These are phyloP conservation scores for Nakazawaea ishiwadae DNA, from an alignment of 805 yeast species.

Conservation along the genomic window DNA sequence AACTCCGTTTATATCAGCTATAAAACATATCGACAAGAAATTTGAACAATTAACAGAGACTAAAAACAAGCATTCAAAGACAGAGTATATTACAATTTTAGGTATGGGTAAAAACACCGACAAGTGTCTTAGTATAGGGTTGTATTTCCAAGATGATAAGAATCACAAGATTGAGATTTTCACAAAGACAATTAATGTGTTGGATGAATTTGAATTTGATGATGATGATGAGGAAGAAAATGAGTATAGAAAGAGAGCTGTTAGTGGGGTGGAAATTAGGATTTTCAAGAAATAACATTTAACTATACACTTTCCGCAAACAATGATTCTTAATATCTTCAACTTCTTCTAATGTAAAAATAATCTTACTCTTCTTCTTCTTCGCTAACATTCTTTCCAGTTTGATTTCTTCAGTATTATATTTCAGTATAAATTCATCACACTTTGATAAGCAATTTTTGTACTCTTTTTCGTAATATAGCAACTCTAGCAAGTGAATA, in stretches of 20 bases:
- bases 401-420: conserved; percentile 20
- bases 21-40: conserved; percentile 57
- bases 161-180: conserved; percentile 50
- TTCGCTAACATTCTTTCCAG: conserved; percentile 21
- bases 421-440: conserved; percentile 29
- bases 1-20: conserved; percentile 71
- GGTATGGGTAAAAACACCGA: conserved; percentile 79
- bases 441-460: conserved; percentile 43
- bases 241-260: conserved; percentile 36
- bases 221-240: conserved; percentile 27
- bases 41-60: conserved; percentile 39
- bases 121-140: conserved; percentile 57
- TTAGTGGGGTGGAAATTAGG: conserved; percentile 41
- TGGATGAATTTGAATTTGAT: conserved; percentile 54
- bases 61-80: conserved; percentile 20
- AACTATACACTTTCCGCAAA: conserved; percentile 19
- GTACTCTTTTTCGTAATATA: conserved; percentile 54
- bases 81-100: conserved; percentile 45
- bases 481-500: conserved; percentile 57
- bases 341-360: conserved; percentile 48
- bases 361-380: conserved; percentile 36
- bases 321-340: conserved; percentile 39
- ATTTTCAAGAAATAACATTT: conserved; percentile 25
- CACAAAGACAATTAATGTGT: conserved; percentile 63
- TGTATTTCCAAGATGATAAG: conserved; percentile 48